Conservation (phyloP, 148 eudicot species). For the Chenopodium album region DNA sequence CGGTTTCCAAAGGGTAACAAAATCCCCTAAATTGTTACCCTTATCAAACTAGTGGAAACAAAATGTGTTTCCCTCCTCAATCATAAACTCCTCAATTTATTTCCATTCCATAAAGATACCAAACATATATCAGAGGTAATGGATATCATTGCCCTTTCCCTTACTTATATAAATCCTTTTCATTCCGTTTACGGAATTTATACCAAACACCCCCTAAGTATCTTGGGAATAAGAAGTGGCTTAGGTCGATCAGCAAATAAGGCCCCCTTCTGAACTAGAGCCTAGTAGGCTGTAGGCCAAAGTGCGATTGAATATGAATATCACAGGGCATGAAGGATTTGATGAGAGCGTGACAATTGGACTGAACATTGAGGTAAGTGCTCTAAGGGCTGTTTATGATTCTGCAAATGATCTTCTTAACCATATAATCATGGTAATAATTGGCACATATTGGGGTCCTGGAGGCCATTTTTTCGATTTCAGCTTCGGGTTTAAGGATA, state of each 20-base stretch:
- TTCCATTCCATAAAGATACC: too few relatives aligned
- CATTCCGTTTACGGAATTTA: too few relatives aligned
- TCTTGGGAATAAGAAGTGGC: conserved; percentile 23
- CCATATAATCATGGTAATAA: conserved; percentile 19
- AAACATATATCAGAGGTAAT: too few relatives aligned
- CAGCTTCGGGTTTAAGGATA: not conserved
- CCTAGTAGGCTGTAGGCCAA: conserved; percentile 44
- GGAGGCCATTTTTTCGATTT: conserved; percentile 17
- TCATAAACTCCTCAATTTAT: too few relatives aligned
- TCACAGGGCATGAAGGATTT: conserved; percentile 17
- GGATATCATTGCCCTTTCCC: too few relatives aligned
- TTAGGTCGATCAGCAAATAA: conserved; percentile 41
- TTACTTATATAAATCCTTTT: too few relatives aligned
- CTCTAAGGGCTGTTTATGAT: conserved; percentile 7
- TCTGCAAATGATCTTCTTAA: conserved; percentile 13
- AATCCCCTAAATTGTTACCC: too few relatives aligned
- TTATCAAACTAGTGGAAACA: too few relatives aligned
- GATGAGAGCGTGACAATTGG: conserved; percentile 36
- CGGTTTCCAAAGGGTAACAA: too few relatives aligned
- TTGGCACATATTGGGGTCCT: conserved; percentile 8
- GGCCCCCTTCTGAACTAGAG: conserved; percentile 34
- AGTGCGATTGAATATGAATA: conserved; percentile 25
- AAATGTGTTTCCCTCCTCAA: too few relatives aligned
- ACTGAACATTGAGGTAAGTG: conserved; percentile 20
- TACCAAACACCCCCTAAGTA: not conserved